Evolutionary conservation across 1,284 basidiomycete species (phyloP).

Genomic region (Ganoderma lingzhi): DNA sequence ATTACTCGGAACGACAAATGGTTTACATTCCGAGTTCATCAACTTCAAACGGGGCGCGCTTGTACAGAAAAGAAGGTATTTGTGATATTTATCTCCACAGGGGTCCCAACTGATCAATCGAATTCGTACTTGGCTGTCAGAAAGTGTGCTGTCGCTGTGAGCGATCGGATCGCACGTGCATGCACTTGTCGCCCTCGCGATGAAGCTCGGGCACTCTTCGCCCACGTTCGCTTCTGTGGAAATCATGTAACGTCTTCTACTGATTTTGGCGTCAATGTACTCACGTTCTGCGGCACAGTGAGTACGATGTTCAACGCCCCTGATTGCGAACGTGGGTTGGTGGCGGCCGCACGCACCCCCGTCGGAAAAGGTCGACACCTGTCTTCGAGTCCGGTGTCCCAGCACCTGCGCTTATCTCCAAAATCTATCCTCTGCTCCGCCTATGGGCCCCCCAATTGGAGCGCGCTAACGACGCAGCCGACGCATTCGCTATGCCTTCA

Average conservation of each 20-base stretch:
- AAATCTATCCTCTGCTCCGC: slow-evolving; percentile 8
- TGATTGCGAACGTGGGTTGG: slow-evolving; percentile 21
- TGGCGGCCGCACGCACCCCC: slow-evolving; percentile 10
- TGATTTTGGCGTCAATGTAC: background rate
- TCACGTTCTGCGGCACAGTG: background rate
- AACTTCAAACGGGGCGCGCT: background rate
- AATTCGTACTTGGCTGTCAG: background rate
- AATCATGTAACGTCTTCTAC: background rate
- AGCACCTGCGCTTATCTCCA: slow-evolving; percentile 12
- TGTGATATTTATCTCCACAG: background rate
- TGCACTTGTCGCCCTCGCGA: background rate
- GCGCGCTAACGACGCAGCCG: slow-evolving; percentile 14
- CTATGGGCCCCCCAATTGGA: slow-evolving; percentile 12
- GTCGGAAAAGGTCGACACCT: background rate
- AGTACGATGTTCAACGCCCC: background rate
- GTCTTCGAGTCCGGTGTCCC: background rate
- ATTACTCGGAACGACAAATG: background rate
- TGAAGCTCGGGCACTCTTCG: background rate
- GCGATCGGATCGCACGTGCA: background rate
- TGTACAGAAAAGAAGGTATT: background rate
- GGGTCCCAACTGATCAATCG: background rate
- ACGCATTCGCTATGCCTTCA: slow-evolving; percentile 10
- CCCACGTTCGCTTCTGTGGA: slow-evolving; percentile 5
- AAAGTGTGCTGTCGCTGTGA: background rate
- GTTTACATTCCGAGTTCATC: background rate